phyloP scores from a whole-genome alignment of 495 filamentous ascomycete species.

The Trichoderma virens region DNA sequence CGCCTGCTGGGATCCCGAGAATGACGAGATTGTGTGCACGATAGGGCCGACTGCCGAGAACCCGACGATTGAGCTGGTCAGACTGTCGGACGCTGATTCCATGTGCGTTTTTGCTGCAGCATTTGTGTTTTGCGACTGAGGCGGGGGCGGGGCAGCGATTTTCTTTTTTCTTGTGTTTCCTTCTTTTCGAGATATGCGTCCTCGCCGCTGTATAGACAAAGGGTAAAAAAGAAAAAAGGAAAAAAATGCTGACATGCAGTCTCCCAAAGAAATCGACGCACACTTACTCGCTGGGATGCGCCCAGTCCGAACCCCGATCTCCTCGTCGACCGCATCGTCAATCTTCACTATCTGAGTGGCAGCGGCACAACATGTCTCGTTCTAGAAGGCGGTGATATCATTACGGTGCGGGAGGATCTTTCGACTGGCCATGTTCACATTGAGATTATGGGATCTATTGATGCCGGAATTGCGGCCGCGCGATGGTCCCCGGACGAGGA shows the following conservation, averaged over 20 bases:
- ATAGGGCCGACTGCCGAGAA: constrained; percentile 60
- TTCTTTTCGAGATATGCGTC: not conserved
- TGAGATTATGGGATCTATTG: constrained; percentile 89
- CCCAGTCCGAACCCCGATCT: constrained; percentile 63
- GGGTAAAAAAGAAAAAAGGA: not conserved
- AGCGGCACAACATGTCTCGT: constrained; percentile 68
- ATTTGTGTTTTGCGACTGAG: constrained; percentile 9
- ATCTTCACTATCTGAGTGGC: constrained; percentile 79
- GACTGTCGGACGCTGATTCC: constrained; percentile 33
- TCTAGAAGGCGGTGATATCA: constrained; percentile 83
- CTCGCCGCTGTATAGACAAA: too few relatives aligned
- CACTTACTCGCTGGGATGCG: constrained; percentile 81
- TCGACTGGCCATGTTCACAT: constrained; percentile 61
- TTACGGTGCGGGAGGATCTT: constrained; percentile 70
- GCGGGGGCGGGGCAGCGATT: constrained; percentile 10
- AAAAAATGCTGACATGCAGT: not conserved
- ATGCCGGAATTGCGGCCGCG: constrained; percentile 82
- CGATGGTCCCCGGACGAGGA: constrained; percentile 96
- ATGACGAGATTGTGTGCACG: constrained; percentile 64
- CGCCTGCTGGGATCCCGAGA: constrained; percentile 66
- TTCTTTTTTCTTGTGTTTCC: constrained; percentile 12
- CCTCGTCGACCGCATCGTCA: constrained; percentile 59
- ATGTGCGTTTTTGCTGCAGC: constrained; percentile 33
- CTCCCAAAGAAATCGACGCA: not conserved
- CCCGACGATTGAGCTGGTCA: constrained; percentile 58